Conservation (phyloP, 257 asterid species). For the Salvia splendens region DNA sequence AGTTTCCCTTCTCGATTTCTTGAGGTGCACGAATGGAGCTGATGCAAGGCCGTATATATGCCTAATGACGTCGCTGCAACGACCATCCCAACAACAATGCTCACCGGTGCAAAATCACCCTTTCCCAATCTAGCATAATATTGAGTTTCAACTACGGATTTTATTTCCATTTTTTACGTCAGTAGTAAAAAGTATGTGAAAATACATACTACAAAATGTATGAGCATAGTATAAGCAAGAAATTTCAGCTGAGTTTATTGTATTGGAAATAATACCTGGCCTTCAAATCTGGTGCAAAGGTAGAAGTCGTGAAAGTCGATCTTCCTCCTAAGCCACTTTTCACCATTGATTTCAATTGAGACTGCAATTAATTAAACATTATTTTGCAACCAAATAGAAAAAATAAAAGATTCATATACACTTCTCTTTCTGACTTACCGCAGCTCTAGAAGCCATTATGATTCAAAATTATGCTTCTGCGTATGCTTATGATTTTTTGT, state of each 20-base stretch:
- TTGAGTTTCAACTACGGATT: neutral
- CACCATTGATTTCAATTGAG: conserved; percentile 23
- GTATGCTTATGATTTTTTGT: no score
- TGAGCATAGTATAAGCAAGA: no score
- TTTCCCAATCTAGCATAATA: conserved; percentile 37
- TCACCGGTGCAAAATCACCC: conserved; percentile 54
- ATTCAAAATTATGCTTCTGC: no score
- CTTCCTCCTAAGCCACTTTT: conserved; percentile 6
- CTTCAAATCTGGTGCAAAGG: conserved; percentile 24
- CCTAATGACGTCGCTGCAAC: conserved; percentile 45
- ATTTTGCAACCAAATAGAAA: neutral
- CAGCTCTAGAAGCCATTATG: conserved; percentile 38
- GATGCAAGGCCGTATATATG: conserved; percentile 49
- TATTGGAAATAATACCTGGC: conserved; percentile 20
- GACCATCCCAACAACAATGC: conserved; percentile 61
- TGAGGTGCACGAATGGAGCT: conserved; percentile 51
- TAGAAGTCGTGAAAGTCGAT: conserved; percentile 17
- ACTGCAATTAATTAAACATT: conserved; percentile 23
- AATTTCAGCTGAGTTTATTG: no score
- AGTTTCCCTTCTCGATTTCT: conserved; percentile 64
- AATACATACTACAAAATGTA: no score
- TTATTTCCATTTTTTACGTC: neutral
- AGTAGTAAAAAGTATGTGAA: no score
- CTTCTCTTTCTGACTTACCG: conserved; percentile 22
- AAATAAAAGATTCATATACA: no score